A percentile compares a stretch with the other conserved stretches of the same genome.
These are phyloP conservation scores for Huntiella moniliformis DNA, from an alignment of 2,329 filamentous ascomycete species.

Conservation along the genomic window DNA sequence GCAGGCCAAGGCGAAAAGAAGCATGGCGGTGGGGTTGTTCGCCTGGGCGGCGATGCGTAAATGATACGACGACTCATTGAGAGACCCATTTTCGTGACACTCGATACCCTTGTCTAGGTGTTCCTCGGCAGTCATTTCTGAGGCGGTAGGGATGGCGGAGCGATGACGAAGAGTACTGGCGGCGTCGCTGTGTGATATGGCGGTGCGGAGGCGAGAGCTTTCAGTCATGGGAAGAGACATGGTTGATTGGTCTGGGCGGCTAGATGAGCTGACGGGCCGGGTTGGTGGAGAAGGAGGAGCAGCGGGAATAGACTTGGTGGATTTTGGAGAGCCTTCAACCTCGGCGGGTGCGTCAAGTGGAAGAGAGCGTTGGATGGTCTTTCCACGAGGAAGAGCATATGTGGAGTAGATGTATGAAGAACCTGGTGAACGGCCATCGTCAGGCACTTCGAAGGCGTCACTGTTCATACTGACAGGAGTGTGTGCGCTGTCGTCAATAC, in stretches of 20 bases:
- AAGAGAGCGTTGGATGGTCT: conserved; percentile 53
- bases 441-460: conserved; percentile 41
- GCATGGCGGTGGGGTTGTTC: conserved; percentile 81
- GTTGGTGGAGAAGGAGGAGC: conserved; percentile 42
- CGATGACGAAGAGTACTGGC: conserved; percentile 30
- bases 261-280: conserved; percentile 38
- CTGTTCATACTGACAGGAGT: conserved; percentile 57
- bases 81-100: conserved; percentile 67
- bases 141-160: conserved; percentile 33
- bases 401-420: conserved; percentile 76
- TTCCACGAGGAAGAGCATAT: conserved; percentile 66
- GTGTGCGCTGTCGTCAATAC: conserved; percentile 45
- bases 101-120: conserved; percentile 81
- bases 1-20: conserved; percentile 85
- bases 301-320: conserved; percentile 17
- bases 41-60: conserved; percentile 73
- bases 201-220: conserved; percentile 23
- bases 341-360: conserved; percentile 40
- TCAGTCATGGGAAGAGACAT: conserved; percentile 19
- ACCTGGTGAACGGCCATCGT: conserved; percentile 18
- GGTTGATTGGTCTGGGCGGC: conserved; percentile 15
- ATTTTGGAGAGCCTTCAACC: conserved; percentile 5
- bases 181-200: conserved; percentile 33
- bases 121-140: conserved; percentile 65
- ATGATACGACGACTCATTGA: conserved; percentile 93